phyloP scores from a whole-genome alignment of 148 eudicot genomes.

The Camellia granthamiana region DNA sequence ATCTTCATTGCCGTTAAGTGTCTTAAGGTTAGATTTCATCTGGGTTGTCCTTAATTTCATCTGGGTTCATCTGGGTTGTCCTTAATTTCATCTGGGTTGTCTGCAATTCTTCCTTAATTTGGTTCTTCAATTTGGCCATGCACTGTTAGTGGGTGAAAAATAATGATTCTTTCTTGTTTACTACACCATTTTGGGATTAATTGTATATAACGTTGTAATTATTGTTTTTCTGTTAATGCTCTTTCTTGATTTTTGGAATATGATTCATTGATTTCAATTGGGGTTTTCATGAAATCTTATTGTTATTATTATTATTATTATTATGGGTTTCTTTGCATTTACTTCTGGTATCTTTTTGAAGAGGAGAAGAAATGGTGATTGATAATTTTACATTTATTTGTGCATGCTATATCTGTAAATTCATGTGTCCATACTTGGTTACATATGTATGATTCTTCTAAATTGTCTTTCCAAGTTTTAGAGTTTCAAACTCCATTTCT shows the following conservation, averaged over 20 bases:
- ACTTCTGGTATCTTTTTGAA: slow-evolving; percentile 3
- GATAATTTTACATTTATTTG: not conserved
- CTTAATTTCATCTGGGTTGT: slow-evolving; percentile 12
- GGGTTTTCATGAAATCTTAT: not conserved
- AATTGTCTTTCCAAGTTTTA: not conserved
- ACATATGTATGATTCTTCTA: not conserved
- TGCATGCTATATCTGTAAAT: not conserved
- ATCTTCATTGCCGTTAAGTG: not conserved
- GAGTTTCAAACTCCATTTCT: not conserved
- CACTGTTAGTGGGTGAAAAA: slow-evolving; percentile 7
- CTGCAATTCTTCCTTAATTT: not conserved
- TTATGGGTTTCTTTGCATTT: slow-evolving; percentile 5
- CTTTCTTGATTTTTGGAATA: not conserved
- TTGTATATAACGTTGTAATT: slow-evolving; percentile 11
- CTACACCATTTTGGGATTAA: not conserved
- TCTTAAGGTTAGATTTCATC: slow-evolving; percentile 14
- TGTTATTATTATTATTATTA: not conserved
- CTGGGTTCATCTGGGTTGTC: slow-evolving; percentile 24
- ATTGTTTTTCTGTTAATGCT: not conserved
- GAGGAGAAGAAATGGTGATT: slow-evolving; percentile 12
- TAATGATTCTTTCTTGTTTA: not conserved
- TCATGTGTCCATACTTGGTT: not conserved
- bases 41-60: too few relatives aligned
- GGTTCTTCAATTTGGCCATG: not conserved
- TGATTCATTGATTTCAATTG: not conserved